Evolutionary conservation across 805 yeast species (phyloP), one percentile per base, ranked within the genome.

Genomic region (Wickerhamomyces xylosicus): DNA sequence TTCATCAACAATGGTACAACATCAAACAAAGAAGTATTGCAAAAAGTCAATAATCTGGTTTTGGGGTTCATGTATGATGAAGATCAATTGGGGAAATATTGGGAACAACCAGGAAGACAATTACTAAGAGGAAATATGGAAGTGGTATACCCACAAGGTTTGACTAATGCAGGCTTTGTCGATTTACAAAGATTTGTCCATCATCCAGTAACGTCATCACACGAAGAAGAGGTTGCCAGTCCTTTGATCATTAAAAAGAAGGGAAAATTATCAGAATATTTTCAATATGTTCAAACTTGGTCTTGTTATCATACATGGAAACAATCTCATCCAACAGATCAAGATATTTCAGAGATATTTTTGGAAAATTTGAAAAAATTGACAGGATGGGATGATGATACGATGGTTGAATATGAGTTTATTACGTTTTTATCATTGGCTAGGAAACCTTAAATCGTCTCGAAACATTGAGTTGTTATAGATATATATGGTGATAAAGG

Each of bases 31-130:
- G n/a, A n/a, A n/a, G n/a, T n/a, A n/a, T 21, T 21, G 25, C 6
- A 77, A 1, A 63, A 63, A 33, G 79, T 83, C 1, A 78, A 81
- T 45, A 64, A 67, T 32, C 54, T 80, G 6, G 67, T 74, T 36
- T 49, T 59, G 22, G 70, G 76, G 21, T 74, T 71, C 48, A 63
- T 72, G 11, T 77, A 77, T 47, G 67, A 59, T 8, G 73, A 72
- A 32, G 52, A 57, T 3, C 61, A 52, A 34, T 54, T 81, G 35
- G 89, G 89, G 0, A 77, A 78, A 0, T 74, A 74, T 53, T 89
- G 97, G 97, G 83, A 85, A 49, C 82, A 80, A 47, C 92, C 95
- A 0, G 97, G 96, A 0, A 64, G 95, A 36, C 39, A 52, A 5
- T 60, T 71, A 13, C 57, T 89, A 27, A 61, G 78, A 37, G 45